Evolutionary conservation across 2,329 filamentous ascomycete species (phyloP).

Genomic region (Fusarium chlamydosporum): DNA sequence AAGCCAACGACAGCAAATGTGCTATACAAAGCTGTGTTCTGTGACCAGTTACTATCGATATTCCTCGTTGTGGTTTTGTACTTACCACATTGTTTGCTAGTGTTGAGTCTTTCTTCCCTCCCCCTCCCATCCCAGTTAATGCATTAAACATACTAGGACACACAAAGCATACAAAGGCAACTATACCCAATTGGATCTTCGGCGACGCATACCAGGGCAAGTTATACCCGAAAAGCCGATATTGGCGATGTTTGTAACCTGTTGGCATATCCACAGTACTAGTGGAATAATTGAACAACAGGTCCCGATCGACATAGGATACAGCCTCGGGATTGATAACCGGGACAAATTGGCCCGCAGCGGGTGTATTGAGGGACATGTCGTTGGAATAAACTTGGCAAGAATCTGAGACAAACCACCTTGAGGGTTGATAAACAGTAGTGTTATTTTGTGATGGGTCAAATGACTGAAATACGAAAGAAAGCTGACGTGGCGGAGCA

Average conservation of each 20-base stretch:
- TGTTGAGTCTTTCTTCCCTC: constrained; percentile 63
- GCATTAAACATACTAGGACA: constrained; percentile 82
- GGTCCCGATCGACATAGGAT: background rate
- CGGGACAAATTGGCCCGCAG: constrained; percentile 38
- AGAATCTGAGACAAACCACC: background rate
- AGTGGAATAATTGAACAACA: constrained; percentile 35
- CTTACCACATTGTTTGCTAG: constrained; percentile 56
- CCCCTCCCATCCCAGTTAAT: constrained; percentile 74
- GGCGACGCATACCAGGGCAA: constrained; percentile 78
- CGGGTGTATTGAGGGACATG: constrained; percentile 44
- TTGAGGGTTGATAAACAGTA: too few relatives aligned
- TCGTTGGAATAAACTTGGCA: background rate
- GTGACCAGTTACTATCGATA: fast-evolving
- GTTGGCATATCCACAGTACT: constrained; percentile 30
- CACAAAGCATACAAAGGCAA: constrained; percentile 68
- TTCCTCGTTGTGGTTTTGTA: fast-evolving
- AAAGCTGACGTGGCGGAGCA: constrained; percentile 23
- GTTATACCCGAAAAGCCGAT: constrained; percentile 25
- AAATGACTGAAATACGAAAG: background rate
- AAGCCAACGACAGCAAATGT: constrained; percentile 77
- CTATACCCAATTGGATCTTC: constrained; percentile 76
- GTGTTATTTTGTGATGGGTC: background rate
- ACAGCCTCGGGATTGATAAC: constrained; percentile 40
- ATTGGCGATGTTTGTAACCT: constrained; percentile 42
- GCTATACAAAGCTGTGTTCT: constrained; percentile 74